Base-by-base conservation (phyloP, 106 monocot species). In the Chionographis japonica region DNA sequence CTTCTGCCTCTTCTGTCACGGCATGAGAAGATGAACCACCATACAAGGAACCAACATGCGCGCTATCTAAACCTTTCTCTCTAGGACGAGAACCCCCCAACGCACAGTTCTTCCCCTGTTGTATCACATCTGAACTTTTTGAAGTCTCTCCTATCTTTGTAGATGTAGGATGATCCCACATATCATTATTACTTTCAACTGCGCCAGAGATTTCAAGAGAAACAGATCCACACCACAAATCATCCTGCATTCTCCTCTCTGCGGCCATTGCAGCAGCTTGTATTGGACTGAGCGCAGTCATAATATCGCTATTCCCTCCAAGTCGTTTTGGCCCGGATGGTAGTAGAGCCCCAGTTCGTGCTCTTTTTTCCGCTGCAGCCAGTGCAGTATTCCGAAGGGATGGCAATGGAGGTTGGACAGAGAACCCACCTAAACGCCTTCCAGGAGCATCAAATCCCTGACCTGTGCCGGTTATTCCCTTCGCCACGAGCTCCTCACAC, bases 221-320 rank as follows among this genome's bases (percentile, higher is more conserved):
- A 27, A 55, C 69, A 51, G 91, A 95, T 65, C 80, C 95, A 80
- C 95, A 95, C 95, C 95, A 95, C 60, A 88, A 41, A 56, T 95
- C 91, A 84, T 95, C 95, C 15, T 80, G 79, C 77, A 91, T 78
- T 68, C 95, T 88, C 77, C 91, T 86, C 60, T 95, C 95, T 11
- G 95, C 95, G 54, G 95, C 95, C 91, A 95, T 91, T 38, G 91
- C 95, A 61, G 95, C 86, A 75, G 95, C 95, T 79, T 91, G 95
- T 62, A 95, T 72, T 62, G 91, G 95, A 84, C 84, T 89, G 39
- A 91, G 84, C 18, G 84, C 81, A 58, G 60, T 61, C 91, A 86
- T 95, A 56, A 95, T 95, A 66, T 79, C 66, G 65, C 63, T 72
- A 71, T 95, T 80, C 7, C 95, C 95, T 12, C 95, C 95, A 19